Evolutionary conservation across 495 filamentous ascomycete species (phyloP), one percentile per base, ranked within the genome.

Genomic region (Neurospora intermedia): DNA sequence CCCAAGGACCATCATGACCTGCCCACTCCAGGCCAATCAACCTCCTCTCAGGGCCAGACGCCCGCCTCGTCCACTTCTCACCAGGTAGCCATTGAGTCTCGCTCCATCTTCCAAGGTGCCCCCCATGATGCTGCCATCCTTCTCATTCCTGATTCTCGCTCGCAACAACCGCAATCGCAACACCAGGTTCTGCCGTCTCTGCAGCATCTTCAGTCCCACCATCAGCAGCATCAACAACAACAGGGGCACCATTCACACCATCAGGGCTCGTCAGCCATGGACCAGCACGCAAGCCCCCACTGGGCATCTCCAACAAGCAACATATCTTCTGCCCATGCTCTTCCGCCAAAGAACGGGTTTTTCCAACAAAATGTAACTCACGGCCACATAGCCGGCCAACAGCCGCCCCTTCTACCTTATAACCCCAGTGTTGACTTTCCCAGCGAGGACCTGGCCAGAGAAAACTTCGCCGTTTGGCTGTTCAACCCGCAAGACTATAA

Each of bases 381-480:
- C 4, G 54, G 54, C 23, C 54, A 66, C 18, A 35, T 66, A 27
- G 54, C 54, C 8, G 35, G 27, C 41, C 74, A 83, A 11, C 81
- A 80, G 76, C 74, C 81, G 4, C 35, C 81, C 1, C 78, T 81
- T 40, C 74, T 85, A 69, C 70, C 80, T 1, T 85, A 80, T 18
- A 66, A 66, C 48, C 77, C 79, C 40, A 77, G 76, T 39, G 79
- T 83, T 16, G 80, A 81, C 10, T 83, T 81, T 31, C 73, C 80
- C 15, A 69, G 76, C 20, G 81, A 84, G 40, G 83, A 83, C 15
- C 77, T 82, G 45, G 76, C 81, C 38, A 81, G 80, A 31, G 83
- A 83, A 31, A 85, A 85, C 74, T 86, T 86, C 76, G 82, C 83
- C 40, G 79, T 83, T 7, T 86, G 84, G 84, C 77, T 86, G n/a